Evolutionary conservation across 371 early-diverging fungal genomes (phyloP).

Genomic region (Sporodiniella umbellata): DNA sequence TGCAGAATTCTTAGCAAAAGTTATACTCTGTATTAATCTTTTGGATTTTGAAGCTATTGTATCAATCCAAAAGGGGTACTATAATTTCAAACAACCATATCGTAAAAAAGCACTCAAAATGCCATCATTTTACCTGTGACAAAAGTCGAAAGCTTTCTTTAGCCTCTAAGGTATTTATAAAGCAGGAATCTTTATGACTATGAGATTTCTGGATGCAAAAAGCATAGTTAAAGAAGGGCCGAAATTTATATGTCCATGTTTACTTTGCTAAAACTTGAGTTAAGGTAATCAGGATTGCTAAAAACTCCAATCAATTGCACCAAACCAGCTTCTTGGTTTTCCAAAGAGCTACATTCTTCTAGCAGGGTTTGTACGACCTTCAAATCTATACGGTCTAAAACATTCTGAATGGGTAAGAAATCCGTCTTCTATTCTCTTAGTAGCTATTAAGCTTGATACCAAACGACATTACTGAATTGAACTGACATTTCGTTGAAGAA

Average conservation of each 20-base stretch:
- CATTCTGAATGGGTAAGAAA: neutral
- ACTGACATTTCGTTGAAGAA: too few relatives aligned
- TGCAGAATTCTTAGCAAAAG: neutral
- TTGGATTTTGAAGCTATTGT: constrained; percentile 3
- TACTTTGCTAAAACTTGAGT: constrained; percentile 19
- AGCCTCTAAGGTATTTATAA: constrained; percentile 15
- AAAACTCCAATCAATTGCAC: constrained; percentile 34
- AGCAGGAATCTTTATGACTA: neutral
- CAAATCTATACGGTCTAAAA: neutral
- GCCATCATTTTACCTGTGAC: constrained; percentile 1
- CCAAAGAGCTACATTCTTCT: neutral
- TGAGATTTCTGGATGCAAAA: neutral
- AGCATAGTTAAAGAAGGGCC: neutral
- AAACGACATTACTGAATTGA: neutral
- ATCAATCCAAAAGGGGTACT: constrained; percentile 12
- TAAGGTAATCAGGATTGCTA: constrained; percentile 3
- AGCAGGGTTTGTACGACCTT: neutral
- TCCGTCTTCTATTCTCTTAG: too few relatives aligned
- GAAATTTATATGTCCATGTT: neutral
- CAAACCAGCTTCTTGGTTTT: neutral
- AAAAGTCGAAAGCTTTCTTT: constrained; percentile 11
- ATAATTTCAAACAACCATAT: neutral
- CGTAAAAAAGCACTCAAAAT: neutral
- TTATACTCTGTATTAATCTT: constrained; percentile 1
- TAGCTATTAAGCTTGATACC: too few relatives aligned